Evolutionary conservation across 305 asterid genomes (phyloP), one percentile per base, ranked within the genome.

Genomic region (Fraxinus sp.): DNA sequence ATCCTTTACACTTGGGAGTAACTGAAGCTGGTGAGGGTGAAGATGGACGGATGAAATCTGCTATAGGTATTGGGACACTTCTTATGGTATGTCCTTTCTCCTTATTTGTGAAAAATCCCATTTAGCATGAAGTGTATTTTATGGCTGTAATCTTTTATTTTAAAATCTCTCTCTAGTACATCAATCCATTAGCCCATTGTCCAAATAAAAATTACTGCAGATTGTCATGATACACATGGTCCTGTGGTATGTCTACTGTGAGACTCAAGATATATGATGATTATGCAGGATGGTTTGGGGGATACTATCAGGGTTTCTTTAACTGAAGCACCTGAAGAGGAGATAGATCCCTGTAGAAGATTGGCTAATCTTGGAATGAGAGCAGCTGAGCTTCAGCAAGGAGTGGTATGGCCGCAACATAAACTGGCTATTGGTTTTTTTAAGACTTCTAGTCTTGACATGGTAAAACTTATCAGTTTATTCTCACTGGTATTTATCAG

Each of bases 1-100:
- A 97, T 83, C 99, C 99, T 11, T 91, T 97, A 78, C 99, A 97
- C 84, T 86, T 97, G 84, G 99, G 99, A 83, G 99, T 97, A 52
- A 97, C 99, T 77, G 98, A 97, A 92, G 99, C 99, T 77, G 98
- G 99, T 83, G 99, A 95, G 88, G 98, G 99, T 82, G 99, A 97
- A 89, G 99, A 97, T 88, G 99, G 99, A 80, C 90, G 98, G 79
- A 97, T 97, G 99, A 97, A 97, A 91, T 95, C 98, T 84, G 99
- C 99, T 13, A 97, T 95, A 75, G 98, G 99, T 64, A 97, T 97
- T 22, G 99, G 99, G 83, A 95, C 99, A 79, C 97, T 93, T 85
- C 92, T 86, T 52, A 90, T 86, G 92, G 97, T 92, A 89, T 74
- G 80, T 73, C 82, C 83, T 75, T 76, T 30, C 37, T 22, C 76